Percentiles rank a stretch among this genome's conserved stretches.
Evolutionary conservation across 2,329 filamentous ascomycete genomes (phyloP).

Genomic region (Stagonosporopsis rhizophila): DNA sequence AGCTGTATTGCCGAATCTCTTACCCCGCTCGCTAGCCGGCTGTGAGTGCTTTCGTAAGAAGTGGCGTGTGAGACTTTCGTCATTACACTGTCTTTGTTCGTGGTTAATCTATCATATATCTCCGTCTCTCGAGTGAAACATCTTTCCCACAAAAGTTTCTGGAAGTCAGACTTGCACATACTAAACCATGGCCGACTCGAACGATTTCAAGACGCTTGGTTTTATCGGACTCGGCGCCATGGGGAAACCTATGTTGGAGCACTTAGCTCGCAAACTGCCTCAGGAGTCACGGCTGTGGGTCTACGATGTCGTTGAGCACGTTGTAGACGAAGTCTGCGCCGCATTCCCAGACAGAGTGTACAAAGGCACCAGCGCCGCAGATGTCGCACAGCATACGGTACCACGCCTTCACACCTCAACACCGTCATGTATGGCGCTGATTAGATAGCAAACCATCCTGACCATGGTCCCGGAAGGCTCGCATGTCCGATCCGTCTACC

Average conservation of each 20-base stretch:
- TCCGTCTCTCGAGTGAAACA: not conserved
- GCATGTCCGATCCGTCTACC: slow-evolving; percentile 60
- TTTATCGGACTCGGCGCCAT: slow-evolving; percentile 65
- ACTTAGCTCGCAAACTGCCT: slow-evolving; percentile 58
- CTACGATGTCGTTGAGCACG: slow-evolving; percentile 56
- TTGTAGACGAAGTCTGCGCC: slow-evolving; percentile 53
- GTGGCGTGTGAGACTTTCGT: not conserved
- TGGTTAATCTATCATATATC: not conserved
- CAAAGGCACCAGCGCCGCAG: slow-evolving; percentile 53
- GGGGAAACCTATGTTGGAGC: slow-evolving; percentile 61
- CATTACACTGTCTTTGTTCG: not conserved
- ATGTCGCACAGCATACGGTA: slow-evolving; percentile 61
- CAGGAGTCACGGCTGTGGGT: slow-evolving; percentile 54
- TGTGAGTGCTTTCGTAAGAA: slow-evolving; percentile 1
- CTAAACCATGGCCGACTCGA: slow-evolving; percentile 28
- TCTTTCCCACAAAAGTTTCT: not conserved
- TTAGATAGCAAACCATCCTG: slow-evolving; percentile 55
- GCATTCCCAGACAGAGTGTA: slow-evolving; percentile 51
- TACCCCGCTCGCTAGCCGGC: slow-evolving; percentile 18
- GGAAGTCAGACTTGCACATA: not conserved
- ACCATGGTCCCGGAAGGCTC: slow-evolving; percentile 63
- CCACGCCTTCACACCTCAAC: slow-evolving; percentile 15
- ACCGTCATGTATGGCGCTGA: not conserved
- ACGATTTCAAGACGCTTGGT: slow-evolving; percentile 46
- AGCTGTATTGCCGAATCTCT: slow-evolving; percentile 9